phyloP scores from a whole-genome alignment of 768 basidiomycete genomes.

The Termitomyces sp. region DNA sequence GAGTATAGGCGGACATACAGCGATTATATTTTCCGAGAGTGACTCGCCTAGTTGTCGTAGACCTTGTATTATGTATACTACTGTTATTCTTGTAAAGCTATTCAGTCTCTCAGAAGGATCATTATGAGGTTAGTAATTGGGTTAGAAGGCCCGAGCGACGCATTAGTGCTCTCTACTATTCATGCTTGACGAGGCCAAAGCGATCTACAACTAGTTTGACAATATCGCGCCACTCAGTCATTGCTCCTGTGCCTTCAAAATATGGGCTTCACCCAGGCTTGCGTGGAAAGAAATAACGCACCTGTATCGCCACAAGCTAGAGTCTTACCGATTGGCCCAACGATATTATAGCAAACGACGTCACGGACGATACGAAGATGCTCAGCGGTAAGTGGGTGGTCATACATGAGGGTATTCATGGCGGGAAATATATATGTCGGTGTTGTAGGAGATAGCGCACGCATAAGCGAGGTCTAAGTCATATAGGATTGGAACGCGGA shows the following conservation, averaged over 20 bases:
- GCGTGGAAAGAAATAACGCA: slow-evolving; percentile 26
- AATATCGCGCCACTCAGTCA: slow-evolving; percentile 95
- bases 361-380: slow-evolving; percentile 76
- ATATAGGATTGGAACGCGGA: not conserved
- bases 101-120: not conserved
- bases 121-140: too few relatives aligned
- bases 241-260: slow-evolving; percentile 76
- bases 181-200: slow-evolving; percentile 31
- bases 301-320: slow-evolving; percentile 93
- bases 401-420: slow-evolving; percentile 99
- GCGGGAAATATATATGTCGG: slow-evolving; percentile 93
- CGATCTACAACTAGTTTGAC: slow-evolving; percentile 62
- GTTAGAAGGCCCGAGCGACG: not conserved
- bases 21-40: not conserved
- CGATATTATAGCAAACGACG: slow-evolving; percentile 71
- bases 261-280: not conserved
- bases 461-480: slow-evolving; percentile 70
- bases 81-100: not conserved
- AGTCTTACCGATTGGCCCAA: slow-evolving; percentile 83
- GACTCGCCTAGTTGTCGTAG: not conserved
- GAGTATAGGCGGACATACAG: not conserved
- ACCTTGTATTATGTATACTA: not conserved
- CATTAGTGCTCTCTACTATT: not conserved
- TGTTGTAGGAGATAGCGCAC: slow-evolving; percentile 78
- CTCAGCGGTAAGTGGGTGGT: slow-evolving; percentile 84